Evolutionary conservation across 2,329 filamentous ascomycete species (phyloP).

Genomic region (Aspergillus novoparasiticus): DNA sequence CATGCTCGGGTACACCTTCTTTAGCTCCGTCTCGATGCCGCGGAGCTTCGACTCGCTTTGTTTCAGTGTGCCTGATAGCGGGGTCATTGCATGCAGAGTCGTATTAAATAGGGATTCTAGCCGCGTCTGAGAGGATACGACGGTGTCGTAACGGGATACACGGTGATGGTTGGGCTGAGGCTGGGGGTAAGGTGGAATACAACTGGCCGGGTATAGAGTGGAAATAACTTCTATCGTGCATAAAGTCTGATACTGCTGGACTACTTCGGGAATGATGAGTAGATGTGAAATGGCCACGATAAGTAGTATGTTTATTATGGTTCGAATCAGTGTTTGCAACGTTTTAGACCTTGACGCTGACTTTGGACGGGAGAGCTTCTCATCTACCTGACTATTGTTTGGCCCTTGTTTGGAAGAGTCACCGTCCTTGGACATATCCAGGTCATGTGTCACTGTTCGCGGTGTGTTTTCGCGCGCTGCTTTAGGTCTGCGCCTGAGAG

Average conservation of each 20-base stretch:
- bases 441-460: constrained; percentile 3
- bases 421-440: background rate
- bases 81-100: constrained; percentile 30
- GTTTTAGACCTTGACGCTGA: background rate
- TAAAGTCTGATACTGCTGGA: constrained; percentile 34
- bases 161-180: constrained; percentile 13
- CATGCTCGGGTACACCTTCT: constrained; percentile 29
- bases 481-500: constrained; percentile 29
- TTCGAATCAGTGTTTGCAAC: constrained; percentile 18
- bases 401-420: background rate
- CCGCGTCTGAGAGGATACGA: constrained; percentile 22
- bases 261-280: constrained; percentile 37
- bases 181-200: constrained; percentile 19
- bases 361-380: background rate
- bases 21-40: constrained; percentile 30
- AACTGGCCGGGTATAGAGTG: constrained; percentile 33
- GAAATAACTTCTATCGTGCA: constrained; percentile 29
- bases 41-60: constrained; percentile 35
- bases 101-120: constrained; percentile 34
- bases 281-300: constrained; percentile 35
- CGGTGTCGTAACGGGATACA: constrained; percentile 9
- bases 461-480: constrained; percentile 3
- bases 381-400: background rate
- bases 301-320: constrained; percentile 29
- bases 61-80: constrained; percentile 30